These are phyloP conservation scores for Scalesia atractyloides DNA, from an alignment of 129 eudicot species.

Conservation along the genomic window DNA sequence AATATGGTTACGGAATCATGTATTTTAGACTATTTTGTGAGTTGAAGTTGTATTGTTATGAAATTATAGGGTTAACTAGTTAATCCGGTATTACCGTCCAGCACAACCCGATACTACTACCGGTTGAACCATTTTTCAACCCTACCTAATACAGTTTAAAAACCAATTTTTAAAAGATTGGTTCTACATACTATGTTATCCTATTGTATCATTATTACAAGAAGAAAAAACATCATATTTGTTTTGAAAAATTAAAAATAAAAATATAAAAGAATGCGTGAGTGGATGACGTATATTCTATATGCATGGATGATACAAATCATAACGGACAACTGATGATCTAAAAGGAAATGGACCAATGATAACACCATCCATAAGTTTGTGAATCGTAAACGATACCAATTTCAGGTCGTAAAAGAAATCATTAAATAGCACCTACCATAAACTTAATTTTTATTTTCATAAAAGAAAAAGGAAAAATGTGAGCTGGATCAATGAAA, in stretches of 20 bases:
- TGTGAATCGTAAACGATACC: constrained; percentile 25
- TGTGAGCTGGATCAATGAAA: constrained; percentile 26
- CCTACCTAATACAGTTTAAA: no score
- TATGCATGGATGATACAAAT: constrained; percentile 30
- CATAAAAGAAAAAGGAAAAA: neutral
- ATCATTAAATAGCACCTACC: constrained; percentile 19
- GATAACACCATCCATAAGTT: constrained; percentile 29
- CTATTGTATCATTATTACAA: neutral
- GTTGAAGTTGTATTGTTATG: no score
- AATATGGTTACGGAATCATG: no score
- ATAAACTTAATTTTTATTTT: neutral
- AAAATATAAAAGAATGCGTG: neutral
- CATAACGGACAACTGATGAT: constrained; percentile 31
- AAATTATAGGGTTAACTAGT: no score
- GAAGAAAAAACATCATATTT: neutral
- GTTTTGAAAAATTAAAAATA: neutral
- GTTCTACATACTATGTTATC: neutral
- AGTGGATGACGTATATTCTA: constrained; percentile 19
- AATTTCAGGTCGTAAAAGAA: constrained; percentile 16
- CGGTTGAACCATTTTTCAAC: no score
- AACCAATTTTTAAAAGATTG: neutral
- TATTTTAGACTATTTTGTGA: no score
- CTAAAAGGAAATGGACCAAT: constrained; percentile 16
- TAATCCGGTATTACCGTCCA: no score
- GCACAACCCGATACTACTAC: no score